A percentile compares a stretch with the other conserved stretches of the same genome.
Evolutionary conservation across 2,329 filamentous ascomycete species (phyloP).

Genomic region (Stylonectria norvegica): DNA sequence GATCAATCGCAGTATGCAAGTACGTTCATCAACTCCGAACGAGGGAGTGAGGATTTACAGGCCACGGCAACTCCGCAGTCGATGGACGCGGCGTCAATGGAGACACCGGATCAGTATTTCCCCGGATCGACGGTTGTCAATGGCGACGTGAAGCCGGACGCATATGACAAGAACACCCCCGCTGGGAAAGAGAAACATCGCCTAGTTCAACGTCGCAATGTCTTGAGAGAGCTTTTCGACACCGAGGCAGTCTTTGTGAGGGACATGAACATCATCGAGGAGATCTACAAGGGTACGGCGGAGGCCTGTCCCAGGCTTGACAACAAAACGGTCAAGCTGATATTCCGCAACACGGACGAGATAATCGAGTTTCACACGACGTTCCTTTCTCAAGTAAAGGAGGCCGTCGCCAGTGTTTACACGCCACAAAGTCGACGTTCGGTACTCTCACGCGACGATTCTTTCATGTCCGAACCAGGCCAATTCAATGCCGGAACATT

Average conservation of each 20-base stretch:
- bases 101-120: constrained; percentile 39
- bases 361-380: constrained; percentile 80
- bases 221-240: constrained; percentile 88
- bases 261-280: constrained; percentile 95
- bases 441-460: constrained; percentile 40
- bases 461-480: constrained; percentile 39
- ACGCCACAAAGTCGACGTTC: constrained; percentile 54
- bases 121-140: constrained; percentile 37
- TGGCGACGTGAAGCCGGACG: constrained; percentile 33
- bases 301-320: constrained; percentile 77
- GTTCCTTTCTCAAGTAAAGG: constrained; percentile 77
- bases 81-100: constrained; percentile 44
- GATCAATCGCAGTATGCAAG: constrained; percentile 37
- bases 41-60: constrained; percentile 44
- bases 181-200: constrained; percentile 61
- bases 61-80: constrained; percentile 45
- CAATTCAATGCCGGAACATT: constrained; percentile 40
- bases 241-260: constrained; percentile 88
- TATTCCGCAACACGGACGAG: constrained; percentile 92
- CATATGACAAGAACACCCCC: constrained; percentile 39
- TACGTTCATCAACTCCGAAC: constrained; percentile 43
- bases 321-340: constrained; percentile 76
- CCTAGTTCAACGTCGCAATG: constrained; percentile 75
- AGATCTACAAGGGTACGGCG: constrained; percentile 95
- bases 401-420: constrained; percentile 76